Conservation (phyloP, 1,284 basidiomycete species). For the Puccinia triticina region DNA sequence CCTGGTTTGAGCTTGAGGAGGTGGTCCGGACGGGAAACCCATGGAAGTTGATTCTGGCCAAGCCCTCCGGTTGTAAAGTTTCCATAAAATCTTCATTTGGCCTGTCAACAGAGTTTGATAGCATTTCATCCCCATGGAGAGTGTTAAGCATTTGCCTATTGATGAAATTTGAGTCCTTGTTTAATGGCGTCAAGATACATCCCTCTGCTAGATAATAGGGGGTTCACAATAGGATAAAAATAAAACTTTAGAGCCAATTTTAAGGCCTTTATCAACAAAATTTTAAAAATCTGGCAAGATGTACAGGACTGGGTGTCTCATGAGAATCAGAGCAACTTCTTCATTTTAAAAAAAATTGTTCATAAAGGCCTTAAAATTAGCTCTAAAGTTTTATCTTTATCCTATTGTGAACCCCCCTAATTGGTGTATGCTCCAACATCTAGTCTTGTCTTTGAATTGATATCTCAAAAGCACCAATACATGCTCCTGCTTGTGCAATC, state of each 20-base stretch:
- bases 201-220: too few relatives aligned
- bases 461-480: background rate
- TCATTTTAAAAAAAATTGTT: background rate
- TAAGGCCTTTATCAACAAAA: too few relatives aligned
- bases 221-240: too few relatives aligned
- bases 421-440: background rate
- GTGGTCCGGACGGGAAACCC: slow-evolving; percentile 6
- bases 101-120: background rate
- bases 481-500: too few relatives aligned
- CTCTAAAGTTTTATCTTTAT: background rate
- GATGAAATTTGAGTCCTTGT: too few relatives aligned
- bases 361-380: too few relatives aligned
- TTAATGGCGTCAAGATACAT: too few relatives aligned
- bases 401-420: too few relatives aligned
- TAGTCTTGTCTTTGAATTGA: background rate
- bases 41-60: background rate
- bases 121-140: background rate
- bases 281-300: too few relatives aligned
- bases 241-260: too few relatives aligned
- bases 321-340: background rate
- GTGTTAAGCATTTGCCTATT: background rate
- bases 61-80: background rate
- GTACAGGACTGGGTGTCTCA: too few relatives aligned
- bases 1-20: too few relatives aligned
- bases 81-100: background rate